A percentile compares a stretch with the other conserved stretches of the same genome.
Conservation (phyloP, 345 rosid genomes). For the Acer yangbiense region DNA sequence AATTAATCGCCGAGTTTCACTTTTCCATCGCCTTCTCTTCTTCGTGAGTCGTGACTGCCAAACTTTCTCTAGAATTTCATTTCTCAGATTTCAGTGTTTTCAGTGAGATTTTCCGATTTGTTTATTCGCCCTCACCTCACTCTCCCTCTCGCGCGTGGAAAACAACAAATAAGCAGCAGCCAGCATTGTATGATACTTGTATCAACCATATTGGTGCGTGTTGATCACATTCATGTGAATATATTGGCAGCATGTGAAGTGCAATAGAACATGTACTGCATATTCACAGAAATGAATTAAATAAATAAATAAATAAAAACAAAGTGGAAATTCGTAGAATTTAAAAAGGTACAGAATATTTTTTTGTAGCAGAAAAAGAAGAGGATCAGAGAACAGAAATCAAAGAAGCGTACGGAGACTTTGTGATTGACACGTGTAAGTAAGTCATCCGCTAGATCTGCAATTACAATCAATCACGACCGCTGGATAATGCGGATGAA, state of each 20-base stretch:
- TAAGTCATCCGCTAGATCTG: neutral
- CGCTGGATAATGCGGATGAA: neutral
- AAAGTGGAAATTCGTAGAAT: neutral
- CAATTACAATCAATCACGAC: neutral
- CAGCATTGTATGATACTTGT: neutral
- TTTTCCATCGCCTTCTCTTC: neutral
- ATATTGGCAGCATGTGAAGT: neutral
- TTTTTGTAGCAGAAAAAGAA: neutral
- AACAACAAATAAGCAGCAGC: neutral
- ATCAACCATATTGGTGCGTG: slow-evolving; percentile 8
- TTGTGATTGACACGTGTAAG: slow-evolving; percentile 18
- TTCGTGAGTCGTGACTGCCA: slow-evolving; percentile 23
- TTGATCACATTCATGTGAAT: neutral
- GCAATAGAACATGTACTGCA: neutral
- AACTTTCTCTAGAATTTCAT: slow-evolving; percentile 12
- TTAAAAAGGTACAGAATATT: slow-evolving; percentile 24
- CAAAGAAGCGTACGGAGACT: neutral
- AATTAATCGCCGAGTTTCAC: slow-evolving; percentile 16
- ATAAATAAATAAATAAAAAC: neutral
- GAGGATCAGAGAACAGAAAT: too few species aligned
- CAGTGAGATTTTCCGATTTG: slow-evolving; percentile 9
- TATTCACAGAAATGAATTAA: neutral
- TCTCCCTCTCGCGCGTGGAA: slow-evolving; percentile 6
- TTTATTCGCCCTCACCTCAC: neutral
- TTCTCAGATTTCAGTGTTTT: neutral